Evolutionary conservation across 768 basidiomycete species (phyloP).

Genomic region (Rhizopogon sp.): DNA sequence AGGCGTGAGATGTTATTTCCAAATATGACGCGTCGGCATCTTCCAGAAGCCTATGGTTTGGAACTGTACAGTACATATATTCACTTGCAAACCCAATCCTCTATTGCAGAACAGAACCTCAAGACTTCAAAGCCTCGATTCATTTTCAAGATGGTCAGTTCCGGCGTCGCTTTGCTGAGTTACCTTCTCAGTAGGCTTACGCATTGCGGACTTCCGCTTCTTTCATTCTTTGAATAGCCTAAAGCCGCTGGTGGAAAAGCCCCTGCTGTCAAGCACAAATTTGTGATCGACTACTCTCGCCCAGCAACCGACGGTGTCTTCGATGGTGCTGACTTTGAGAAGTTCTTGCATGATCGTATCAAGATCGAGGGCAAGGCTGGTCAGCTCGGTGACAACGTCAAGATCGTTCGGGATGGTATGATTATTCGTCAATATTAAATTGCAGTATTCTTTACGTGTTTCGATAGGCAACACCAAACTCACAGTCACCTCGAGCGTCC

Average conservation of each 20-base stretch:
- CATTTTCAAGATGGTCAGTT: conserved; percentile 65
- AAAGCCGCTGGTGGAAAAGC: conserved; percentile 53
- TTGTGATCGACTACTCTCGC: conserved; percentile 80
- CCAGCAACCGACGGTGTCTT: conserved; percentile 65
- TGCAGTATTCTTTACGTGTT: neutral
- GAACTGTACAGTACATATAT: conserved; percentile 49
- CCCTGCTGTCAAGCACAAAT: conserved; percentile 63
- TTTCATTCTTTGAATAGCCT: conserved; percentile 40
- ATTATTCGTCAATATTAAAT: conserved; percentile 12
- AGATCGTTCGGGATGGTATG: conserved; percentile 80
- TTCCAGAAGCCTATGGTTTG: conserved; percentile 11
- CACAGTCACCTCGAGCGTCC: conserved; percentile 78
- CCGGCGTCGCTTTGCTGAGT: conserved; percentile 83
- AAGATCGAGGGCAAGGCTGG: conserved; percentile 92
- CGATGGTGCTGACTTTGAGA: conserved; percentile 67
- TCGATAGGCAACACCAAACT: conserved; percentile 70
- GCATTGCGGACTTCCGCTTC: conserved; percentile 31
- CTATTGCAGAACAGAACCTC: conserved; percentile 2
- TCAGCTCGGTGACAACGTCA: conserved; percentile 85
- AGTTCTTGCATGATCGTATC: conserved; percentile 90
- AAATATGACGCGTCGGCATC: conserved; percentile 2
- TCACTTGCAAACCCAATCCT: conserved; percentile 16
- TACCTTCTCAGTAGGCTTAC: conserved; percentile 88
- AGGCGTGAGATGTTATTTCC: conserved; percentile 8
- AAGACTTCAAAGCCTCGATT: conserved; percentile 23